Evolutionary conservation across 164 flowering plant species (phyloP).

Genomic region (Stephania yunnanensis): DNA sequence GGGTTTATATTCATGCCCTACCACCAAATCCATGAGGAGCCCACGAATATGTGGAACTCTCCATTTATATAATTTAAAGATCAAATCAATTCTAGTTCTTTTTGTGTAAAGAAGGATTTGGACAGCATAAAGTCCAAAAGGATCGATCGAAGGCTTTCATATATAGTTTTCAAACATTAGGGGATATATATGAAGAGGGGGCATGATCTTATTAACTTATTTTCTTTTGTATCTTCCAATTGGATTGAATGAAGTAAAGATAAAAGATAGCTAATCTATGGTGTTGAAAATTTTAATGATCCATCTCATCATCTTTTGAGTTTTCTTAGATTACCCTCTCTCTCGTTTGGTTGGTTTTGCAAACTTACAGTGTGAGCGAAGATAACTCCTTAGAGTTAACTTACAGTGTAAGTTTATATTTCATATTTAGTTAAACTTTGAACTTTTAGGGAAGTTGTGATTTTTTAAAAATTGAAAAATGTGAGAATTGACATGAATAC

Average conservation of each 20-base stretch:
- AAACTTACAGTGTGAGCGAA: no score
- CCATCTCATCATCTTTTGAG: neutral
- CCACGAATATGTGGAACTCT: neutral
- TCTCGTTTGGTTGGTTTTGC: no score
- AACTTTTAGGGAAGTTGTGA: no score
- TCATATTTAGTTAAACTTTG: no score
- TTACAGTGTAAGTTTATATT: no score
- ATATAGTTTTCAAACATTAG: neutral
- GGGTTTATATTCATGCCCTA: neutral
- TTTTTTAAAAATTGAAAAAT: no score
- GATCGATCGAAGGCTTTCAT: neutral
- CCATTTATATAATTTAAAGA: neutral
- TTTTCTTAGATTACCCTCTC: no score
- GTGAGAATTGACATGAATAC: no score
- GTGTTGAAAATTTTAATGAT: neutral
- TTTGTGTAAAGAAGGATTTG: neutral
- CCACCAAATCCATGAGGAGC: neutral
- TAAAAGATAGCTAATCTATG: neutral
- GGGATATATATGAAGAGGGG: neutral
- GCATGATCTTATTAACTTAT: neutral
- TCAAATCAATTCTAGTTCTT: neutral
- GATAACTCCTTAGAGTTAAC: no score
- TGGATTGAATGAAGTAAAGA: neutral
- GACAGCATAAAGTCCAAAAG: conserved; percentile 2
- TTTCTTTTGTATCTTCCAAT: neutral